A percentile compares a stretch with the other conserved stretches of the same genome.
These are phyloP conservation scores for Pythium angustatum DNA, from an alignment of 352 stramenopile species.

Conservation along the genomic window DNA sequence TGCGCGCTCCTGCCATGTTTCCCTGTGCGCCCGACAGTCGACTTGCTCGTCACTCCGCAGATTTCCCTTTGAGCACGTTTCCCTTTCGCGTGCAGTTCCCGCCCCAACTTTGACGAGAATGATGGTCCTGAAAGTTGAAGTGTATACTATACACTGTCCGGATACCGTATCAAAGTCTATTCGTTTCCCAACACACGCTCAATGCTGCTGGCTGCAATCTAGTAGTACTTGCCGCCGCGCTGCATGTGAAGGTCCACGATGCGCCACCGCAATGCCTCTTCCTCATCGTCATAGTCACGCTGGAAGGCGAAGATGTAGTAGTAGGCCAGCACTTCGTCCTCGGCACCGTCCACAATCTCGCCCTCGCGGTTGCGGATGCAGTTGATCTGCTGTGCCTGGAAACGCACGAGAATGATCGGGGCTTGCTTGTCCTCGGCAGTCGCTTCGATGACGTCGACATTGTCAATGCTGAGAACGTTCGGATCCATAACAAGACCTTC, in stretches of 20 bases:
- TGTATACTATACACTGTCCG: constrained; percentile 24
- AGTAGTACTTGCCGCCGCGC: constrained; percentile 79
- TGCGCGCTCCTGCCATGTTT: constrained; percentile 26
- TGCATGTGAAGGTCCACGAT: constrained; percentile 90
- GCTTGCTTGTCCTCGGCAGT: constrained; percentile 76
- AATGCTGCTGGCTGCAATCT: too few relatives aligned
- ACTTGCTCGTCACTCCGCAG: constrained; percentile 12
- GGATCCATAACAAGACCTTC: constrained; percentile 94
- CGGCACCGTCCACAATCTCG: constrained; percentile 95
- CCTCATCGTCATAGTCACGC: constrained; percentile 96
- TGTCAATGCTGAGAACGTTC: constrained; percentile 96
- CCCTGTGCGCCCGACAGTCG: not conserved
- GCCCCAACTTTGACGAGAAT: constrained; percentile 18
- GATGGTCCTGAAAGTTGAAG: constrained; percentile 31
- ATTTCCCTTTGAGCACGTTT: constrained; percentile 22
- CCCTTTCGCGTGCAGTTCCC: constrained; percentile 2
- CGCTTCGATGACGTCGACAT: constrained; percentile 96
- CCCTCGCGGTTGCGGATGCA: constrained; percentile 97
- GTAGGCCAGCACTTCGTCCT: constrained; percentile 97
- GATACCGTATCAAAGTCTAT: constrained; percentile 28
- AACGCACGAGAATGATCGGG: constrained; percentile 96
- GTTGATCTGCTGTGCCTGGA: constrained; percentile 99
- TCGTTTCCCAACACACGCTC: not conserved
- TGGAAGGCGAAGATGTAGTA: constrained; percentile 99
- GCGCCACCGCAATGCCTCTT: constrained; percentile 78